A percentile compares a stretch with the other conserved stretches of the same genome.
Evolutionary conservation across 345 rosid species (phyloP).

Genomic region (Populus davidiana): DNA sequence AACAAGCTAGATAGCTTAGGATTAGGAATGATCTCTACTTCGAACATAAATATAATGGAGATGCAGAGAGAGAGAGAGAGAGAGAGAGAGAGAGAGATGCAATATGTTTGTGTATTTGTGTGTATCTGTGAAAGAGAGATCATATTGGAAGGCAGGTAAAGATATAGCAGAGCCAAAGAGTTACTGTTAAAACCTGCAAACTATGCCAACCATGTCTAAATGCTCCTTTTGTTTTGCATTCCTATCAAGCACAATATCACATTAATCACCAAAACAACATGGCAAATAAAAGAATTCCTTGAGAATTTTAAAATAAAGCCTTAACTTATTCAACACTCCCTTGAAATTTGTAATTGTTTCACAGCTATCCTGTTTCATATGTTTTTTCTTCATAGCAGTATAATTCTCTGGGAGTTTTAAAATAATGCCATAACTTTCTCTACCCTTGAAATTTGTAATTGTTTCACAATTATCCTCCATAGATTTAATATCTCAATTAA

Average conservation of each 20-base stretch:
- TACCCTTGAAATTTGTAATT: too few relatives aligned
- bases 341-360: too few relatives aligned
- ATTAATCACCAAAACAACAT: not conserved
- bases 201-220: not conserved
- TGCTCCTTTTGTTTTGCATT: not conserved
- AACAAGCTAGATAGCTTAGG: not conserved
- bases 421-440: too few relatives aligned
- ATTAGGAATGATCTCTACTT: not conserved
- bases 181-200: conserved; percentile 70
- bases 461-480: too few relatives aligned
- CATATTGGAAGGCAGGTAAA: conserved; percentile 88
- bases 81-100: not conserved
- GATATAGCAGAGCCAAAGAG: conserved; percentile 74
- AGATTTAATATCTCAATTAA: too few relatives aligned
- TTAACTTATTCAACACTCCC: too few relatives aligned
- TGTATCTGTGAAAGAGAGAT: conserved; percentile 26
- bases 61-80: too few relatives aligned
- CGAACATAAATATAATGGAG: not conserved
- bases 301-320: too few relatives aligned
- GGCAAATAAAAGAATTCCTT: not conserved
- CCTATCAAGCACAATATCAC: not conserved
- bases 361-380: too few relatives aligned
- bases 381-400: too few relatives aligned
- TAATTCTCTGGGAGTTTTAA: too few relatives aligned
- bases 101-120: not conserved